phyloP scores from a whole-genome alignment of 805 yeast species.

The Candida ficus region DNA sequence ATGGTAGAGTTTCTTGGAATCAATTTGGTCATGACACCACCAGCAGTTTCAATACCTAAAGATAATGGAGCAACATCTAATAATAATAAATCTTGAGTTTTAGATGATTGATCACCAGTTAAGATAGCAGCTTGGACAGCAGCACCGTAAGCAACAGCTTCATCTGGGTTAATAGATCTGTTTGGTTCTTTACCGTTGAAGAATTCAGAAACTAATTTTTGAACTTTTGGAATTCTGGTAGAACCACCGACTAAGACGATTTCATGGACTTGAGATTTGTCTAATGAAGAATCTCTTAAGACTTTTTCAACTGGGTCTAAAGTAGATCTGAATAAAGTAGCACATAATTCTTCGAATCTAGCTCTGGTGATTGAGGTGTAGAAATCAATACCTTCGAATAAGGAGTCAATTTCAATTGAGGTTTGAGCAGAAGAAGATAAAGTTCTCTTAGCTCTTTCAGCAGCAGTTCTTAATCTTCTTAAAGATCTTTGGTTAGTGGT shows the following conservation, averaged over 20 bases:
- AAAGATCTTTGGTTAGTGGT: constrained; percentile 90
- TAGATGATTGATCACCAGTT: constrained; percentile 92
- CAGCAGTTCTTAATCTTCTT: constrained; percentile 96
- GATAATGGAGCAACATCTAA: constrained; percentile 98
- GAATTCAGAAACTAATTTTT: constrained; percentile 91
- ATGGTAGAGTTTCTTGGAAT: constrained; percentile 38
- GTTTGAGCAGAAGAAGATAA: constrained; percentile 95
- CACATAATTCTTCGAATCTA: constrained; percentile 94
- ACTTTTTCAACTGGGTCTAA: constrained; percentile 95
- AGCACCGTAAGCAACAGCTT: constrained; percentile 99
- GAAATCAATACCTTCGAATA: constrained; percentile 93
- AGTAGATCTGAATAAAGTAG: constrained; percentile 89
- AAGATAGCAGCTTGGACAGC: constrained; percentile 97
- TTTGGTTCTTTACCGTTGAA: constrained; percentile 97
- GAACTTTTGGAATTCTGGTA: constrained; percentile 96
- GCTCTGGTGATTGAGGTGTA: constrained; percentile 96
- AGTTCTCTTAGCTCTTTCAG: constrained; percentile 98
- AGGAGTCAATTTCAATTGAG: constrained; percentile 89
- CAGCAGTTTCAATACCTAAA: constrained; percentile 97
- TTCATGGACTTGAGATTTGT: constrained; percentile 86
- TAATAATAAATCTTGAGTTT: constrained; percentile 91
- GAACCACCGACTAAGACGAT: constrained; percentile 97
- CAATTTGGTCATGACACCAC: constrained; percentile 98
- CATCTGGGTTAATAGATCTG: constrained; percentile 96
- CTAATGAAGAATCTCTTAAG: constrained; percentile 82